These are phyloP conservation scores for Fragaria nilgerrensis DNA, from an alignment of 306 rosid genomes.

Conservation along the genomic window DNA sequence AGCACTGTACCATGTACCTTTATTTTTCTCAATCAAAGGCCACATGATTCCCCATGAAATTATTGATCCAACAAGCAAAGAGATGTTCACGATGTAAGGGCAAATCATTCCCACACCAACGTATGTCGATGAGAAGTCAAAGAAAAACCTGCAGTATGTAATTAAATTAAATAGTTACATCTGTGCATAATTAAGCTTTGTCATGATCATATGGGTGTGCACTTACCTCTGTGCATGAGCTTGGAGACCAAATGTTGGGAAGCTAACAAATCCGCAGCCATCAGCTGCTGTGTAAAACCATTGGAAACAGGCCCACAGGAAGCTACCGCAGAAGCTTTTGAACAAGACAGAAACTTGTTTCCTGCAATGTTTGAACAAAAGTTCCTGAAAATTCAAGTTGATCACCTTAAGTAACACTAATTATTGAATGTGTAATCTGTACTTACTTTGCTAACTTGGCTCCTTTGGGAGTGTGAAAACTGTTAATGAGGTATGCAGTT, in stretches of 20 bases:
- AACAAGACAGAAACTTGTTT: constrained; percentile 63
- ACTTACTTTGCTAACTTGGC: constrained; percentile 75
- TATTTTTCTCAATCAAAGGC: constrained; percentile 58
- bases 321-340: constrained; percentile 61
- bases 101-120: constrained; percentile 79
- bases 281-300: constrained; percentile 69
- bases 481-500: constrained; percentile 73
- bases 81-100: constrained; percentile 58
- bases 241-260: constrained; percentile 73
- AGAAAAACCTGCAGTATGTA: constrained; percentile 48
- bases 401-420: not conserved
- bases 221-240: constrained; percentile 43
- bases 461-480: constrained; percentile 82
- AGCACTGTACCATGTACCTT: constrained; percentile 66
- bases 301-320: constrained; percentile 54
- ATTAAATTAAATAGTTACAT: constrained; percentile 35
- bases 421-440: not conserved
- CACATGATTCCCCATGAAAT: constrained; percentile 73
- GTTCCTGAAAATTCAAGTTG: not conserved
- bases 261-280: constrained; percentile 59
- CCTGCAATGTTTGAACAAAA: constrained; percentile 20
- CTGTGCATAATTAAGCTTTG: constrained; percentile 34
- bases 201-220: not conserved
- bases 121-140: constrained; percentile 69
- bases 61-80: constrained; percentile 62